phyloP scores from a whole-genome alignment of 352 stramenopile species.

The Phytophthora ramorum region DNA sequence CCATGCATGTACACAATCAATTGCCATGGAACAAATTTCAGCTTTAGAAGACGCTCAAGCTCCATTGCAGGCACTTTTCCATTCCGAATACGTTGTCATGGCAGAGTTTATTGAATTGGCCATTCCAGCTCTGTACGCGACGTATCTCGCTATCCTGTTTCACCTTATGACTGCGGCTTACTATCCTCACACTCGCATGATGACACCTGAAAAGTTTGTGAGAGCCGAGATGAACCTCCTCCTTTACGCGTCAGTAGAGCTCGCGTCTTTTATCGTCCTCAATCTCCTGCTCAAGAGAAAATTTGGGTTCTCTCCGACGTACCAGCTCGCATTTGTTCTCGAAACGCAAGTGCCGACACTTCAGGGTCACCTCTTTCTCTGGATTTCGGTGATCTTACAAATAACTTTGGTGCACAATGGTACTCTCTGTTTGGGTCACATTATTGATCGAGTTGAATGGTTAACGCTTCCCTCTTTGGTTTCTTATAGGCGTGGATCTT shows the following conservation, averaged over 20 bases:
- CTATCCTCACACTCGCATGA: slow-evolving; percentile 9
- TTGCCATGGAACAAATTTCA: not conserved
- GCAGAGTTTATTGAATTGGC: slow-evolving; percentile 42
- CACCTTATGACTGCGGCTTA: slow-evolving; percentile 28
- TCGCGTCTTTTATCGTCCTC: slow-evolving; percentile 15
- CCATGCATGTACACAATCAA: no score
- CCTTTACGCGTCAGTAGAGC: slow-evolving; percentile 22
- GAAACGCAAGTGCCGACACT: slow-evolving; percentile 33
- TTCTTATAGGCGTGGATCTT: slow-evolving; percentile 4
- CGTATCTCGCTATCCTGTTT: slow-evolving; percentile 27
- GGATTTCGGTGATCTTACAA: slow-evolving; percentile 32
- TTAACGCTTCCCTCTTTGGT: not conserved
- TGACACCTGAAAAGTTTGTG: slow-evolving; percentile 6
- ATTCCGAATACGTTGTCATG: slow-evolving; percentile 40
- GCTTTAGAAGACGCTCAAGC: slow-evolving; percentile 2
- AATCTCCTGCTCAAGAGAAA: slow-evolving; percentile 2
- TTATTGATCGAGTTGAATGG: not conserved
- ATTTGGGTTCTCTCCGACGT: slow-evolving; percentile 28
- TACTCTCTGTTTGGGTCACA: not conserved
- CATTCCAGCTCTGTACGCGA: slow-evolving; percentile 36
- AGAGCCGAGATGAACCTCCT: slow-evolving; percentile 15
- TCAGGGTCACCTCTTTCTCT: slow-evolving; percentile 34
- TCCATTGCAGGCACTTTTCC: slow-evolving; percentile 38
- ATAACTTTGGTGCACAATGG: slow-evolving; percentile 34
- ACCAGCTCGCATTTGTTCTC: slow-evolving; percentile 42